Evolutionary conservation across 2,329 filamentous ascomycete species (phyloP).

Genomic region (Amauroascus niger): DNA sequence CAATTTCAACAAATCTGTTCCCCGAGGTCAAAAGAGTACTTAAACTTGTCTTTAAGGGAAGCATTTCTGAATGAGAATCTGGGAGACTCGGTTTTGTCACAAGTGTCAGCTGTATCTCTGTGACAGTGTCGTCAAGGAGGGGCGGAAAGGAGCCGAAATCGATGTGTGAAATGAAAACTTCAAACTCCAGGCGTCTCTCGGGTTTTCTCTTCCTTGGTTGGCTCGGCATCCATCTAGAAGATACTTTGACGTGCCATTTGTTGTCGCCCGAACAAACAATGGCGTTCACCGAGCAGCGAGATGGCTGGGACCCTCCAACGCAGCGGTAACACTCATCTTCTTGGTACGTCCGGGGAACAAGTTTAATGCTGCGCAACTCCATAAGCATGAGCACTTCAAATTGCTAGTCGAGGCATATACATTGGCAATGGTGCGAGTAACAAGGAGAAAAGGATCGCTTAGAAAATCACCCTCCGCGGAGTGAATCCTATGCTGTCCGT

Average conservation of each 20-base stretch:
- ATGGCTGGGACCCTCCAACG: not conserved
- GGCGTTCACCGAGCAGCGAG: not conserved
- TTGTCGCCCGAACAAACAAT: not conserved
- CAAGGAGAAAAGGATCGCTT: too few species aligned
- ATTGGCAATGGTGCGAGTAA: too few species aligned
- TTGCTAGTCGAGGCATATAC: too few species aligned
- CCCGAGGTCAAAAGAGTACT: not conserved
- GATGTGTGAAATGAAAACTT: constrained; percentile 13
- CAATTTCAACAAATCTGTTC: constrained; percentile 3
- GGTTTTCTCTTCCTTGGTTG: not conserved
- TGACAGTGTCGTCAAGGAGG: constrained; percentile 17
- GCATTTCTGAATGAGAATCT: not conserved
- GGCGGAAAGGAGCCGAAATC: constrained; percentile 13
- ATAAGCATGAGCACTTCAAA: too few species aligned
- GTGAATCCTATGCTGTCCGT: too few species aligned
- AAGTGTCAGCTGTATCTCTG: constrained; percentile 1
- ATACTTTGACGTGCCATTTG: constrained; percentile 2
- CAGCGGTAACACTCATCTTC: constrained; percentile 1
- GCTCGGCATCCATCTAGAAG: not conserved
- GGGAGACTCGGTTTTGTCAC: not conserved
- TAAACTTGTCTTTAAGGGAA: not conserved
- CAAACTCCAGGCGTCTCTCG: constrained; percentile 9
- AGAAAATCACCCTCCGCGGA: too few species aligned
- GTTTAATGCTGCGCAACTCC: not conserved
- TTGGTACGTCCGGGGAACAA: constrained; percentile 1